Base-by-base conservation (phyloP, 208 protist species). In the Eutreptiella sp. region DNA sequence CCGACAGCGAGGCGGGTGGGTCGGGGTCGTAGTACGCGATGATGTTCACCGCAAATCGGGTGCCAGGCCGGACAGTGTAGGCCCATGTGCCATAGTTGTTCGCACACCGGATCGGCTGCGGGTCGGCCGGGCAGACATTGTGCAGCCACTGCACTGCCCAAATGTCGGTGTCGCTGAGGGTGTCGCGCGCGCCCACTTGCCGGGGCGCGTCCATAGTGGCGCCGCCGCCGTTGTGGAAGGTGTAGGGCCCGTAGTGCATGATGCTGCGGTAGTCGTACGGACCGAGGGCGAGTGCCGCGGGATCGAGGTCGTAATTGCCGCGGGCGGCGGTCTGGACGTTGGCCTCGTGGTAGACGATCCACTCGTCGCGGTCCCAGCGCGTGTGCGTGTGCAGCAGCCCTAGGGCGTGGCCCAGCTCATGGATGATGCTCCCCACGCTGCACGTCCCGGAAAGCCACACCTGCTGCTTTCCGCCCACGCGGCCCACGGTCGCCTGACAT, bases 261-360 rank as follows among this genome's bases (percentile, higher is more conserved):
- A 39, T 39, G 36, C 36, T 39, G 14, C 36, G 36, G 36, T 39
- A 39, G 36, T 39, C 36, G 36, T 39, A 39, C 36, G 36, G 36
- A n/a, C 36, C 36, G 36, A 39, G 36, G 36, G 11, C 36, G 36
- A 11, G 36, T 11, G 14, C 36, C 14, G 11, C n/a, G 36, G 36
- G n/a, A n/a, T n/a, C 36, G 14, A n/a, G 11, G 36, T 39, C 36
- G 36, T n/a, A 39, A n/a, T 39, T 39, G 36, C n/a, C 36, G 14
- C n/a, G 14, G 36, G n/a, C 14, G 36, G 14, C 36, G 36, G 36
- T 11, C 36, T 39, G 14, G 36, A 39, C n/a, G 14, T 39, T n/a
- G 14, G 36, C n/a, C 14, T n/a, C 11, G 36, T 39, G 14, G 36
- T n/a, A 11, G 14, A n/a, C n/a, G 14, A 39, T n/a, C 14, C 11